These are phyloP conservation scores for Plectosphaerella sp. DNA, from an alignment of 2,329 filamentous ascomycete species.

Conservation along the genomic window DNA sequence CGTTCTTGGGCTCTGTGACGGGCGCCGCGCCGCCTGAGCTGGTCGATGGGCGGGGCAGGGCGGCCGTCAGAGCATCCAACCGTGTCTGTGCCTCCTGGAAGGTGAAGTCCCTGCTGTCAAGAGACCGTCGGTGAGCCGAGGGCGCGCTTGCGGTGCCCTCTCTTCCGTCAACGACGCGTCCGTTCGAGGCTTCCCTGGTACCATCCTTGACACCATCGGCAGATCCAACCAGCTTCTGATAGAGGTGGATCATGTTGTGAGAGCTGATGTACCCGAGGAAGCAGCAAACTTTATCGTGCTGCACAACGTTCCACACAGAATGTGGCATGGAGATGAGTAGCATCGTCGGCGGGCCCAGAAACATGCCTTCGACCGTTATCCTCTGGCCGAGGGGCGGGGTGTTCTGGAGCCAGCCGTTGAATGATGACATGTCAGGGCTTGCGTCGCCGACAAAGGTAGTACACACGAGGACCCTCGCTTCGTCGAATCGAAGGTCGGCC, in stretches of 20 bases:
- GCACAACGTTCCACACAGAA: constrained; percentile 58
- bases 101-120: constrained; percentile 9
- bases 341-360: constrained; percentile 62
- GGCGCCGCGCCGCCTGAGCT: constrained; percentile 9
- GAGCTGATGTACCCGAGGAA: constrained; percentile 63
- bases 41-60: constrained; percentile 5
- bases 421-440: constrained; percentile 61
- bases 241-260: constrained; percentile 62
- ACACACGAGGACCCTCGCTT: constrained; percentile 59
- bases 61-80: constrained; percentile 1
- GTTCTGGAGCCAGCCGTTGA: constrained; percentile 62
- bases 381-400: constrained; percentile 51
- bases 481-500: constrained; percentile 55
- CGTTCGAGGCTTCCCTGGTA: constrained; percentile 51
- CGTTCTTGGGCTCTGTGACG: constrained; percentile 33
- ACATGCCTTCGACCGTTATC: constrained; percentile 64
- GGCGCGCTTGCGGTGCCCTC: constrained; percentile 36
- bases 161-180: constrained; percentile 50
- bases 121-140: constrained; percentile 13
- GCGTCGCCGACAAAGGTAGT: constrained; percentile 64
- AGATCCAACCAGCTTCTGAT: constrained; percentile 51
- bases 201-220: constrained; percentile 38
- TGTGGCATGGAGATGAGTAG: constrained; percentile 63
- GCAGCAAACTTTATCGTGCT: constrained; percentile 63
- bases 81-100: constrained; percentile 8